Conservation (phyloP, 345 rosid species). For the Reutealis trisperma region DNA sequence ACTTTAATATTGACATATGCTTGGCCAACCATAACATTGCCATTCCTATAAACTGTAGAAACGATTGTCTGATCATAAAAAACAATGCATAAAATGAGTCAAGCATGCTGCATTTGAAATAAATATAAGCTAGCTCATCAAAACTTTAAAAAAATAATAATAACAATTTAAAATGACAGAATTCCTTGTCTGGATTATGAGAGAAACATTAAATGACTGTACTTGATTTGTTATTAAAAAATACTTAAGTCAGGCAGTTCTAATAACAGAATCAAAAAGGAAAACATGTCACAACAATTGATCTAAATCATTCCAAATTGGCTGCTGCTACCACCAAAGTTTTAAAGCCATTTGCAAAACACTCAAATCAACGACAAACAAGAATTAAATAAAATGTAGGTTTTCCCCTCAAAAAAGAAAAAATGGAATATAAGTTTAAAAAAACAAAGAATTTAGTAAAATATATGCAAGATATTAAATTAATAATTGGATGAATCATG, state of each 20-base stretch:
- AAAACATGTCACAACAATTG: too few species aligned
- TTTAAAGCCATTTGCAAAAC: too few species aligned
- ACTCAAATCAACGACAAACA: too few species aligned
- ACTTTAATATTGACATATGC: conserved; percentile 59
- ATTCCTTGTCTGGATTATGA: not conserved
- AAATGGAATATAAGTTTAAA: too few species aligned
- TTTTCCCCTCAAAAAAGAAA: too few species aligned
- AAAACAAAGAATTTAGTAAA: too few species aligned
- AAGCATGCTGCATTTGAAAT: conserved; percentile 8
- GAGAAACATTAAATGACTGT: not conserved
- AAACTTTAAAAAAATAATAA: not conserved
- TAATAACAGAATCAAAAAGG: too few species aligned
- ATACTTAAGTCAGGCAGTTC: not conserved
- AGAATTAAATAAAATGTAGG: too few species aligned
- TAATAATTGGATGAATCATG: too few species aligned
- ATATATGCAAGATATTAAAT: too few species aligned
- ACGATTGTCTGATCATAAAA: conserved; percentile 55
- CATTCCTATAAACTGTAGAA: conserved; percentile 65
- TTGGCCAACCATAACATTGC: conserved; percentile 59
- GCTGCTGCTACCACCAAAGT: too few species aligned
- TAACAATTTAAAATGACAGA: not conserved
- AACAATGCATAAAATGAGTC: conserved; percentile 20
- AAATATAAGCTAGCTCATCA: not conserved
- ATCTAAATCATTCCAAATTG: too few species aligned
- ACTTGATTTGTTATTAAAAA: not conserved